Evolutionary conservation across 176 grass and related monocot genomes (phyloP).

Genomic region (Puya raimondii): DNA sequence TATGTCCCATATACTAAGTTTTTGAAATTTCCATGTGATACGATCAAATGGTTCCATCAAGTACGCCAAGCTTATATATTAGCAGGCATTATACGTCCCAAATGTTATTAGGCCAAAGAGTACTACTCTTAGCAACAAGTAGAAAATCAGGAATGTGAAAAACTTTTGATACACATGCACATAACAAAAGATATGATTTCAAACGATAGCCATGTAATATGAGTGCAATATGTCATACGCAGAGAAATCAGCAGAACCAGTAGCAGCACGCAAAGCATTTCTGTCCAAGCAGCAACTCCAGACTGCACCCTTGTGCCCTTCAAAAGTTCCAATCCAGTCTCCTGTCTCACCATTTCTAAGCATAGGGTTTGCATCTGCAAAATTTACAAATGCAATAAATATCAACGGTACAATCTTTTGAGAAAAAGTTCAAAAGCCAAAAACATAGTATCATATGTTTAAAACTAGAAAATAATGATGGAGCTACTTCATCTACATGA

Average conservation of each 20-base stretch:
- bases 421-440: background rate
- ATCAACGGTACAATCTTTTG: background rate
- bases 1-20: too few species aligned
- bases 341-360: conserved; percentile 97
- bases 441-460: background rate
- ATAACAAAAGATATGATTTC: too few species aligned
- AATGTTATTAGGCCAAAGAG: too few species aligned
- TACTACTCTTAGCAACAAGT: too few species aligned
- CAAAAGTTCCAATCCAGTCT: conserved; percentile 99
- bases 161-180: too few species aligned
- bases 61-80: too few species aligned
- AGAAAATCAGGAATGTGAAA: too few species aligned
- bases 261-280: conserved; percentile 74
- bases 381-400: background rate
- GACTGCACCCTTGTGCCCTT: conserved; percentile 98
- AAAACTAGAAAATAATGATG: too few species aligned
- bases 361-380: conserved; percentile 86
- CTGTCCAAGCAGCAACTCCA: conserved; percentile 96
- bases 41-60: too few species aligned
- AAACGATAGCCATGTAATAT: background rate
- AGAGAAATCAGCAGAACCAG: conserved; percentile 92
- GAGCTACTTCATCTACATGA: too few species aligned
- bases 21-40: too few species aligned
- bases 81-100: too few species aligned
- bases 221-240: conserved; percentile 43